Conservation (phyloP, 2,329 filamentous ascomycete species). For the Colletotrichum euphorbiae region DNA sequence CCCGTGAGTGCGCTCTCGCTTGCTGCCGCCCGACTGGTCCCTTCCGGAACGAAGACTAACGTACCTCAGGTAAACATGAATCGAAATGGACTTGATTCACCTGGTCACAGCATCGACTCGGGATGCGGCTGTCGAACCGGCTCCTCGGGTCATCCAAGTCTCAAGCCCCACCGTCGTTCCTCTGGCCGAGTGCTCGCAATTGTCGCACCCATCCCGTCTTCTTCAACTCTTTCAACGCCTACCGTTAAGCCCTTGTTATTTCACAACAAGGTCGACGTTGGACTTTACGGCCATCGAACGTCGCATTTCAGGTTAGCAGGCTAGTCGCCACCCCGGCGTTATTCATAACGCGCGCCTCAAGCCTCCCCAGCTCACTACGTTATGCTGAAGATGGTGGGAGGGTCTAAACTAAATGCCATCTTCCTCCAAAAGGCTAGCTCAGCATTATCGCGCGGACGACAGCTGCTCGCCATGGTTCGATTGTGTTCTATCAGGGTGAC, state of each 20-base stretch:
- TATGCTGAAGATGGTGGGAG: not conserved
- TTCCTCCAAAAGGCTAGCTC: slow-evolving; percentile 15
- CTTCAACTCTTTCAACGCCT: not conserved
- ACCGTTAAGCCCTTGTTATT: not conserved
- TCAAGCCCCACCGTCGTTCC: not conserved
- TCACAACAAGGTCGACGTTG: not conserved
- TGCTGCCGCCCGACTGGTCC: not conserved
- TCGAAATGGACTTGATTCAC: too few relatives aligned
- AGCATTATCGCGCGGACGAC: not conserved
- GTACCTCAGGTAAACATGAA: too few relatives aligned
- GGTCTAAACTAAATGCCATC: not conserved
- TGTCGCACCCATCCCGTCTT: not conserved
- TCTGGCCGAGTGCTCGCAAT: not conserved
- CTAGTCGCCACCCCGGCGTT: slow-evolving; percentile 9
- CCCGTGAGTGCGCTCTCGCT: not conserved
- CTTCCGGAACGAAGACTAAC: too few relatives aligned
- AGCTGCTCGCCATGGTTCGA: not conserved
- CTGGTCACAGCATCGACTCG: too few relatives aligned
- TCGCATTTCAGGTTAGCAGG: slow-evolving; percentile 12
- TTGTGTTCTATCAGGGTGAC: not conserved
- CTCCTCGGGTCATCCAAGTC: not conserved
- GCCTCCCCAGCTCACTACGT: not conserved
- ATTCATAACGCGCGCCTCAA: not conserved
- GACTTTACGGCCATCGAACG: slow-evolving; percentile 3
- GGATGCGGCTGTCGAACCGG: not conserved